Evolutionary conservation across 2,329 filamentous ascomycete species (phyloP), one percentile per base, ranked within the genome.

Genomic region (Lecanicillium sp.): DNA sequence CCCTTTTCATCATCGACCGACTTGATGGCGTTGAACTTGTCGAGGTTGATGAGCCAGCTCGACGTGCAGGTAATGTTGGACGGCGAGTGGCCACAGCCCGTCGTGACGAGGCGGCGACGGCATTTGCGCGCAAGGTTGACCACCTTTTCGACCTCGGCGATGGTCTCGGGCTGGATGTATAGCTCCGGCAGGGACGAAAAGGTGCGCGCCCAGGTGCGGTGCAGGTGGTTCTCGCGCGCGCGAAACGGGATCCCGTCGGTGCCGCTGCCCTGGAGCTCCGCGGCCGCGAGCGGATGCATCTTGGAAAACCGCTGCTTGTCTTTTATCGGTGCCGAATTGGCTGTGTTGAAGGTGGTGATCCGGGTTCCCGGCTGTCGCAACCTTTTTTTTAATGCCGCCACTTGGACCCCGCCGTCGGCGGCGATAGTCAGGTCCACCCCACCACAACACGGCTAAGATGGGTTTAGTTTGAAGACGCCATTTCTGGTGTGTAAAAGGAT

Each of bases 131-230:
- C 92, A 17, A 96, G 74, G 30, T 73, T 81, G 45, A 96, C 76
- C 36, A 84, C 71, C 59, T 94, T 89, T 59, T 90, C 83, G 48
- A 98, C 77, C 63, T 97, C 90, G 12, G 69, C 67, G 37, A 92
- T 68, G 2, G 81, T 82, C 52, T 84, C 74, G 3, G 92, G 92
- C 53, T 85, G 85, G 50, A 97, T 79, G 64, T 90, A 96, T 42
- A 97, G 79, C 68, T 96, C 88, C 3, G 92, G 92, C 14, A 81
- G 77, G 36, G 84, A 92, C 53, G 84, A 81, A 66, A 94, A 96
- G 36, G 92, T 97, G 55, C 82, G 81, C 29, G 92, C 92, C 92
- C 92, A 98, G 15, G 92, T 98, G 53, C 82, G 81, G 66, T 97
- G 92, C 35, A 81, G 64, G 60, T 97, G 81, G 38, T 76, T 69